Base-by-base conservation (phyloP, 805 yeast species). In the Millerozyma miso region DNA sequence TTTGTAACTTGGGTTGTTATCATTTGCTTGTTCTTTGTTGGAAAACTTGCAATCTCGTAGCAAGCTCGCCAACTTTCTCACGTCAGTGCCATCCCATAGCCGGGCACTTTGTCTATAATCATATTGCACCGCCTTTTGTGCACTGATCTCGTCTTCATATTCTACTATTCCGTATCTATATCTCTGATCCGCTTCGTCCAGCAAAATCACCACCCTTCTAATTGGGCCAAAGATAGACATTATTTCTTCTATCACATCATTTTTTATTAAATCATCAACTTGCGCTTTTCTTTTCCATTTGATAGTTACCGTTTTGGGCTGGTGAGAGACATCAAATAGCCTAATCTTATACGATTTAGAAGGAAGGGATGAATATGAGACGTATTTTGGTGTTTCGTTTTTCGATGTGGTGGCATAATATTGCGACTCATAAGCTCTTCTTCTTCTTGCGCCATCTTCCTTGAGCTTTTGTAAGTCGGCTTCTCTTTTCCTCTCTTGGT, bases 161-260 rank as follows among this genome's bases (percentile, higher is more conserved):
- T 51, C 57, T 2, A 77, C 58, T 0, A 54, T 38, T 0, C 75
- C 81, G 20, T 61, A 55, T 39, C 63, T 67, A 47, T 74, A 74
- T 37, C 64, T 49, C 20, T 38, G 44, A 40, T 44, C 49, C 23
- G 39, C 39, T 41, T 33, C 38, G 13, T 35, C 38, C 4, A 39
- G 45, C 35, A 43, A 35, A 12, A 42, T 26, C 13, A 39, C 35
- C 4, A 46, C 43, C 1, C 47, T 23, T 12, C 31, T 43, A 2
- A 76, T 53, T 0, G 60, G 48, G 1, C 82, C 83, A 55, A 77
- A 77, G 1, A 69, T 69, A 15, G 51, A 50, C 79, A 77, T 73
- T 19, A 77, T 56, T 37, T 62, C 55, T 17, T 33, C 18, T 16
- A 77, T 53, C 2, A 67, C 55, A 1, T 62, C 70, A 1, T 46